A percentile compares a stretch with the other conserved stretches of the same genome.
phyloP scores from a whole-genome alignment of 441 rosid genomes.

The Adansonia gregorii region DNA sequence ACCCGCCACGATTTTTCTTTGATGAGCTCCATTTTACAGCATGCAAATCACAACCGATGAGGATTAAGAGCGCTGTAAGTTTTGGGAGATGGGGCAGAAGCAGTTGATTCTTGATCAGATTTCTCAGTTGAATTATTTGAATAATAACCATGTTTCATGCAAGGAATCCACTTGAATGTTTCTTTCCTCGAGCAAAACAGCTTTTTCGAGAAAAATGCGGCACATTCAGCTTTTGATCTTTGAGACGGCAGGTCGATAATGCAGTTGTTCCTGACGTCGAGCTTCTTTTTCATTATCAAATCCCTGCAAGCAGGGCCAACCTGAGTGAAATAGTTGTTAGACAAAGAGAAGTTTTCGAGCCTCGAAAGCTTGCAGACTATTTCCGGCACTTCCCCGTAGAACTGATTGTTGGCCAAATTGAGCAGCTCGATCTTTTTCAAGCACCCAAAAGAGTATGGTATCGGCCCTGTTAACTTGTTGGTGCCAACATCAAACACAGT shows the following conservation, averaged over 20 bases:
- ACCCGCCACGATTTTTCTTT: too few species aligned
- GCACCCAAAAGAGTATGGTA: slow-evolving; percentile 55
- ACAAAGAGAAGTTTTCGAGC: slow-evolving; percentile 38
- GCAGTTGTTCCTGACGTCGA: slow-evolving; percentile 52
- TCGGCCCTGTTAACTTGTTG: slow-evolving; percentile 36
- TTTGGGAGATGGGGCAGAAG: too few species aligned
- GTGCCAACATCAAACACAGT: too few species aligned
- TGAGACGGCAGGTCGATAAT: slow-evolving; percentile 48
- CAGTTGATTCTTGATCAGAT: too few species aligned
- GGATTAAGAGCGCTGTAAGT: too few species aligned
- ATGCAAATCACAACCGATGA: too few species aligned
- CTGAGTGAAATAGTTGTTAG: slow-evolving; percentile 54
- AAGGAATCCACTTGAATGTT: slow-evolving; percentile 35
- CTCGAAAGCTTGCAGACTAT: slow-evolving; percentile 45
- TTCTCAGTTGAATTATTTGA: neutral
- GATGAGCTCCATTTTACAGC: too few species aligned
- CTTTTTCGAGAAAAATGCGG: slow-evolving; percentile 37
- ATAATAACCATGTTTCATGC: slow-evolving; percentile 29
- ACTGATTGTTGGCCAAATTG: slow-evolving; percentile 42
- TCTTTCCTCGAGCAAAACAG: neutral
- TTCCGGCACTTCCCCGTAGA: slow-evolving; percentile 59
- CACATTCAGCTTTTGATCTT: slow-evolving; percentile 37
- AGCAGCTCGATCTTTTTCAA: slow-evolving; percentile 39
- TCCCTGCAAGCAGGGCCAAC: slow-evolving; percentile 55
- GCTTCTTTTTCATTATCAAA: slow-evolving; percentile 36